Percentiles rank a stretch among this genome's conserved stretches.
phyloP scores from a whole-genome alignment of 352 stramenopile species.

The Aphanomyces stellatus region DNA sequence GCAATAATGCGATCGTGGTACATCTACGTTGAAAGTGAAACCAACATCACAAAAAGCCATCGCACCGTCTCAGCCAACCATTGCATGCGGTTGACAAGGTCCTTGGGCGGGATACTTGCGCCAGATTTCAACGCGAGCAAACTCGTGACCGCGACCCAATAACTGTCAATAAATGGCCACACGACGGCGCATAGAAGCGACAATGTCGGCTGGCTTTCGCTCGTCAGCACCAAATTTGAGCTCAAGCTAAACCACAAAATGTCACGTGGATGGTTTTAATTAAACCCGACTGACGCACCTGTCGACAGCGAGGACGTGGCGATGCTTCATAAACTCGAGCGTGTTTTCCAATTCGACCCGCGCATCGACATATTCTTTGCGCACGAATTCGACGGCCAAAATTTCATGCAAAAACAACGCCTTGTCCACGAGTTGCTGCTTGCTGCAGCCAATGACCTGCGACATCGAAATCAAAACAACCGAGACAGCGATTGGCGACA shows the following conservation, averaged over 20 bases:
- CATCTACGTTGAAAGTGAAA: slow-evolving; percentile 35
- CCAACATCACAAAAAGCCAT: neutral
- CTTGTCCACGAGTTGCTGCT: slow-evolving; percentile 41
- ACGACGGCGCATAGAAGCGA: slow-evolving; percentile 62
- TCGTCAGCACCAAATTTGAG: neutral
- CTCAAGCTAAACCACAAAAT: neutral
- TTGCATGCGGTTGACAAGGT: slow-evolving; percentile 71
- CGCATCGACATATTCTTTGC: slow-evolving; percentile 47
- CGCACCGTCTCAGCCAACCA: slow-evolving; percentile 66
- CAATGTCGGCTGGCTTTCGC: slow-evolving; percentile 34
- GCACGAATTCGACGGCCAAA: slow-evolving; percentile 72
- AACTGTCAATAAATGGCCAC: slow-evolving; percentile 85
- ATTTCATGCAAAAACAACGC: slow-evolving; percentile 69
- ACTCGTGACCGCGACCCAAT: slow-evolving; percentile 73
- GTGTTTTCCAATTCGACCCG: slow-evolving; percentile 32
- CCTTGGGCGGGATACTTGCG: slow-evolving; percentile 40
- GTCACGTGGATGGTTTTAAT: neutral
- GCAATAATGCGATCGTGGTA: slow-evolving; percentile 80
- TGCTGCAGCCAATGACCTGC: slow-evolving; percentile 30
- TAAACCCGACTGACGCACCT: neutral
- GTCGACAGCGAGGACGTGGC: neutral
- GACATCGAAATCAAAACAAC: slow-evolving; percentile 2
- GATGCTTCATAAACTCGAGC: slow-evolving; percentile 25
- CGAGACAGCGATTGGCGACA: neutral
- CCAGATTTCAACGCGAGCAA: slow-evolving; percentile 52